These are phyloP conservation scores for Neurospora sp. DNA, from an alignment of 2,329 filamentous ascomycete species.

Conservation along the genomic window DNA sequence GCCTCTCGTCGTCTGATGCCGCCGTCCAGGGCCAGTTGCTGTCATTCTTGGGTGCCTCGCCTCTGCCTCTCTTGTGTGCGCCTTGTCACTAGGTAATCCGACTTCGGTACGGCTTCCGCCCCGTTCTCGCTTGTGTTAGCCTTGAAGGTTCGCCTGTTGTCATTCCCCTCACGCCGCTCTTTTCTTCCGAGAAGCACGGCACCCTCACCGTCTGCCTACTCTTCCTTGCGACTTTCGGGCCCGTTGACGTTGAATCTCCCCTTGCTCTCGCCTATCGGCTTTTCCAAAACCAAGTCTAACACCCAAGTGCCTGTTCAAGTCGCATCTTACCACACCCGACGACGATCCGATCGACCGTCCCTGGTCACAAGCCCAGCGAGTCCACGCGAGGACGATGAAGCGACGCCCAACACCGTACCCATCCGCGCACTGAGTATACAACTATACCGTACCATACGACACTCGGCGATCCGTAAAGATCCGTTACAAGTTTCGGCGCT, in stretches of 20 bases:
- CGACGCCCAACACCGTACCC: neutral
- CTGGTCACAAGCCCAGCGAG: neutral
- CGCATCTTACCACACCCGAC: neutral
- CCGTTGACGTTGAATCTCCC: neutral
- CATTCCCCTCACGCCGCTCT: constrained; percentile 1
- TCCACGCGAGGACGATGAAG: neutral
- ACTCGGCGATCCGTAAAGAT: neutral
- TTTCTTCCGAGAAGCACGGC: constrained; percentile 7
- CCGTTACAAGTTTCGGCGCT: neutral
- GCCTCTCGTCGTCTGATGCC: neutral
- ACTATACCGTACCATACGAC: neutral
- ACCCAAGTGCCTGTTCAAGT: neutral
- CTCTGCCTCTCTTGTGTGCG: constrained; percentile 4
- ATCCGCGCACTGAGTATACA: neutral
- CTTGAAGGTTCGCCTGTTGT: constrained; percentile 9
- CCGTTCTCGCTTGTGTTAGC: constrained; percentile 2
- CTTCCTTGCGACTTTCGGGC: neutral
- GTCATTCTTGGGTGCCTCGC: constrained; percentile 5
- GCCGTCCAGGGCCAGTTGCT: neutral
- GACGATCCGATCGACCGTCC: neutral
- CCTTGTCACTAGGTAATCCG: neutral
- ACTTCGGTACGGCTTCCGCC: neutral
- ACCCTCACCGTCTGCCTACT: neutral
- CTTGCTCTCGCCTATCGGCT: neutral
- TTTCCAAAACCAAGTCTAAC: neutral